Evolutionary conservation across 495 filamentous ascomycete species (phyloP).

Genomic region (Xylona heveae): DNA sequence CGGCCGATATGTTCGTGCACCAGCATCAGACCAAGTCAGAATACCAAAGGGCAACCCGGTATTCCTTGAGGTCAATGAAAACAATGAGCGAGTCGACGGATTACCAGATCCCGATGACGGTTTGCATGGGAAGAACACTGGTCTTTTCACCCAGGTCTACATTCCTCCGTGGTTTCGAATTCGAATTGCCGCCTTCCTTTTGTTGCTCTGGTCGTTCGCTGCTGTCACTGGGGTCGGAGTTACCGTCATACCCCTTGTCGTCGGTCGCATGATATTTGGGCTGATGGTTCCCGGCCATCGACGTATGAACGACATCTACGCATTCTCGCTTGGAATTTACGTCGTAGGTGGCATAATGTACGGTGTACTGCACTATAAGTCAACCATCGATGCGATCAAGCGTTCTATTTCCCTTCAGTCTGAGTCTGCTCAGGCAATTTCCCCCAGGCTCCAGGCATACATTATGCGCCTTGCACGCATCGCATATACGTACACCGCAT

Average conservation of each 20-base stretch:
- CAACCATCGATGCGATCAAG: conserved; percentile 19
- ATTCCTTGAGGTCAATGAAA: conserved; percentile 59
- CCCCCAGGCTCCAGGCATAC: conserved; percentile 5
- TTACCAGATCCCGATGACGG: conserved; percentile 33
- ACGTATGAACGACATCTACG: conserved; percentile 85
- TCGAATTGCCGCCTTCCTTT: conserved; percentile 66
- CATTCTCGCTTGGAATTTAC: conserved; percentile 76
- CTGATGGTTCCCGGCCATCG: conserved; percentile 40
- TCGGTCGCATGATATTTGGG: conserved; percentile 60
- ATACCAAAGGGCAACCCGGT: conserved; percentile 65
- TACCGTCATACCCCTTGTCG: conserved; percentile 65
- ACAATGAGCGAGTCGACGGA: conserved; percentile 43
- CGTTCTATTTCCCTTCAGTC: conserved; percentile 14
- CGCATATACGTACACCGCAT: conserved; percentile 47
- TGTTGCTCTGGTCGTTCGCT: conserved; percentile 85
- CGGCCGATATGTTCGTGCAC: conserved; percentile 75
- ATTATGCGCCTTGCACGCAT: conserved; percentile 16
- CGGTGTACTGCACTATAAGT: conserved; percentile 27
- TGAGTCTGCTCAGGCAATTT: conserved; percentile 16
- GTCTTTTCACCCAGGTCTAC: conserved; percentile 65
- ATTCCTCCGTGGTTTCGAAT: conserved; percentile 67
- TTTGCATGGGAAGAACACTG: conserved; percentile 38
- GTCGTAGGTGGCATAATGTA: conserved; percentile 46
- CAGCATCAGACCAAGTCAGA: conserved; percentile 81
- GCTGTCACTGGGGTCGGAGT: conserved; percentile 75